Conservation (phyloP, 1,139 yeast species). For the Lodderomyces pseudojiufengensis region DNA sequence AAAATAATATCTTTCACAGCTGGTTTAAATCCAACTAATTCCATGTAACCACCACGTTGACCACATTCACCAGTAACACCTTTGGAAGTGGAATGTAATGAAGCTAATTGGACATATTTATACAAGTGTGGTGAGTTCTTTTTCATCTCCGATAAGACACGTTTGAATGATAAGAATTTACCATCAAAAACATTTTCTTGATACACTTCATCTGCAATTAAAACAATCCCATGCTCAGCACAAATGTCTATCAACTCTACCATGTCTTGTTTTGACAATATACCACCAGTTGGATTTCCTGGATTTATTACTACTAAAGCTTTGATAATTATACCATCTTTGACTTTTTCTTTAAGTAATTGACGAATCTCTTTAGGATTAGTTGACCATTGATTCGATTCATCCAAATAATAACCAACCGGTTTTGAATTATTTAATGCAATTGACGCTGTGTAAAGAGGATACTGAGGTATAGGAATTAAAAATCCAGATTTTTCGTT, state of each 20-base stretch:
- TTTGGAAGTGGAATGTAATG: constrained; percentile 92
- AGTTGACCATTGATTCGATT: constrained; percentile 78
- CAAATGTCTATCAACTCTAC: constrained; percentile 71
- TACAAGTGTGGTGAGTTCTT: constrained; percentile 50
- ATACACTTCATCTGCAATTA: constrained; percentile 98
- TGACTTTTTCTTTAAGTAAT: constrained; percentile 49
- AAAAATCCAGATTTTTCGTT: constrained; percentile 75
- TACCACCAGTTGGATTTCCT: constrained; percentile 96
- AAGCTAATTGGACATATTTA: constrained; percentile 79
- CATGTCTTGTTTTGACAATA: constrained; percentile 63
- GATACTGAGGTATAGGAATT: constrained; percentile 97
- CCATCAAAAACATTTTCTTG: constrained; percentile 85
- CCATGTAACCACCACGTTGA: constrained; percentile 99
- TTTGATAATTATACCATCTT: constrained; percentile 61
- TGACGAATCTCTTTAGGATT: constrained; percentile 62
- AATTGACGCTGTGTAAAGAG: constrained; percentile 88
- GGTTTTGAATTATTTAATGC: constrained; percentile 79
- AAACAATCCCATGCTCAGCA: constrained; percentile 76
- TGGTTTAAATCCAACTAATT: constrained; percentile 70
- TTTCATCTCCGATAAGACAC: constrained; percentile 62
- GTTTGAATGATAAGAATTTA: constrained; percentile 58
- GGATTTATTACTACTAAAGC: constrained; percentile 93
- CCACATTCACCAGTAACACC: constrained; percentile 99
- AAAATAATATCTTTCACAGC: constrained; percentile 69
- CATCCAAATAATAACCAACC: constrained; percentile 85